phyloP scores from a whole-genome alignment of 805 yeast species.

The Yamadazyma olivae region DNA sequence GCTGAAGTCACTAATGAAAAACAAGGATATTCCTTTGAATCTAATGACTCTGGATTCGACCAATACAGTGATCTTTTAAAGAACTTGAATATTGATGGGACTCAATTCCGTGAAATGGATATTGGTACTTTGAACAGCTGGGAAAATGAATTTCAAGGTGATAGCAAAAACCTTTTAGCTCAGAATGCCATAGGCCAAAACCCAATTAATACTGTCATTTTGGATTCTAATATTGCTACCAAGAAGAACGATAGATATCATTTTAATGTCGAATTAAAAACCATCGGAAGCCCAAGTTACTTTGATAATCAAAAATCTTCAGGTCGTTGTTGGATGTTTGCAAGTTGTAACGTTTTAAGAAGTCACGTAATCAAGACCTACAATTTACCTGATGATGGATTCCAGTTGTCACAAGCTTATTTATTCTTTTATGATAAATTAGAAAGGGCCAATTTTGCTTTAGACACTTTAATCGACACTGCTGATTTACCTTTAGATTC shows the following conservation, averaged over 20 bases:
- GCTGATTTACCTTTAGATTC: slow-evolving; percentile 64
- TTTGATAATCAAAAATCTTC: slow-evolving; percentile 62
- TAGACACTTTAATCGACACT: slow-evolving; percentile 74
- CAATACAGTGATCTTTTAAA: slow-evolving; percentile 10
- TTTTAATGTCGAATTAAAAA: slow-evolving; percentile 34
- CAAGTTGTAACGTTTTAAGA: slow-evolving; percentile 73
- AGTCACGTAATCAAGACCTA: slow-evolving; percentile 57
- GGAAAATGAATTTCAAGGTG: slow-evolving; percentile 43
- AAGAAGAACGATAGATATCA: slow-evolving; percentile 26
- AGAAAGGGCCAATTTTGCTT: slow-evolving; percentile 77
- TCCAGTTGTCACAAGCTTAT: slow-evolving; percentile 76
- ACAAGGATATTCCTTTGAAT: slow-evolving; percentile 1
- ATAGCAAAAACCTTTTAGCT: slow-evolving; percentile 50
- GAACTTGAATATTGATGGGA: slow-evolving; percentile 14
- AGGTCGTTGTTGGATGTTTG: slow-evolving; percentile 90
- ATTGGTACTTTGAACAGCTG: slow-evolving; percentile 34
- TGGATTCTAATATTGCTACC: slow-evolving; percentile 21
- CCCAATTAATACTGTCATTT: slow-evolving; percentile 41
- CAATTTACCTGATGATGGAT: slow-evolving; percentile 49
- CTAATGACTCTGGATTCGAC: neutral
- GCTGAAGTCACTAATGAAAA: slow-evolving; percentile 7
- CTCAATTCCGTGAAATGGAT: slow-evolving; percentile 7
- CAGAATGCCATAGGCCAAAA: slow-evolving; percentile 53
- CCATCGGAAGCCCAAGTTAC: slow-evolving; percentile 33
- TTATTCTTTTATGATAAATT: slow-evolving; percentile 82